Evolutionary conservation across 2,329 filamentous ascomycete genomes (phyloP).

Genomic region (Myriosclerotinia duriaeana): DNA sequence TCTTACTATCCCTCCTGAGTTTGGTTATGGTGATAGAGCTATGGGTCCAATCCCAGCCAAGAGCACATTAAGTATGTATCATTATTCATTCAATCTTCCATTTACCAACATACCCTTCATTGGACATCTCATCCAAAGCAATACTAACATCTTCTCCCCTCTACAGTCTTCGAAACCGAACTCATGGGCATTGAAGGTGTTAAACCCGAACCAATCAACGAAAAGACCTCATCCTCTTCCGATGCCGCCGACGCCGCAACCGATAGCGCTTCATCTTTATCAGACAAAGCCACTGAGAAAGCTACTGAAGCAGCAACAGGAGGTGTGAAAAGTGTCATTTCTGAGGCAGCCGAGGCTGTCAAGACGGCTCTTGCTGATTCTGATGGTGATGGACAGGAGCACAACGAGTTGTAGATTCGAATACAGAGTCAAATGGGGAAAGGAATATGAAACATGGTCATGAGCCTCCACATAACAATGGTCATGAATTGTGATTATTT

Average conservation of each 20-base stretch:
- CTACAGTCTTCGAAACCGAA: conserved; percentile 83
- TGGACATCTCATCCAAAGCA: conserved; percentile 26
- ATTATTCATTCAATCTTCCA: background rate
- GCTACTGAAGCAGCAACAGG: conserved; percentile 32
- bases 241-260: conserved; percentile 32
- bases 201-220: conserved; percentile 20
- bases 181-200: conserved; percentile 81
- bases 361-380: conserved; percentile 55
- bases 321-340: conserved; percentile 47
- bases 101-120: conserved; percentile 8
- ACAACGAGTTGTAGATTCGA: conserved; percentile 57
- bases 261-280: conserved; percentile 37
- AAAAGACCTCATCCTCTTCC: conserved; percentile 18
- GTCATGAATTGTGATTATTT: conserved; percentile 22
- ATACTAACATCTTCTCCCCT: background rate
- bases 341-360: conserved; percentile 52
- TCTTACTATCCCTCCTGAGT: conserved; percentile 82
- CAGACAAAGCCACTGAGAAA: conserved; percentile 28
- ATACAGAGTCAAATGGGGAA: background rate
- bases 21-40: conserved; percentile 74
- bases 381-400: conserved; percentile 55
- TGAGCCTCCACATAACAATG: conserved; percentile 20
- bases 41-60: conserved; percentile 82
- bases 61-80: conserved; percentile 67
- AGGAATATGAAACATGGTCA: conserved; percentile 21